Base-by-base conservation (phyloP, 805 yeast genomes). In the Kodamaea fukazawae region DNA sequence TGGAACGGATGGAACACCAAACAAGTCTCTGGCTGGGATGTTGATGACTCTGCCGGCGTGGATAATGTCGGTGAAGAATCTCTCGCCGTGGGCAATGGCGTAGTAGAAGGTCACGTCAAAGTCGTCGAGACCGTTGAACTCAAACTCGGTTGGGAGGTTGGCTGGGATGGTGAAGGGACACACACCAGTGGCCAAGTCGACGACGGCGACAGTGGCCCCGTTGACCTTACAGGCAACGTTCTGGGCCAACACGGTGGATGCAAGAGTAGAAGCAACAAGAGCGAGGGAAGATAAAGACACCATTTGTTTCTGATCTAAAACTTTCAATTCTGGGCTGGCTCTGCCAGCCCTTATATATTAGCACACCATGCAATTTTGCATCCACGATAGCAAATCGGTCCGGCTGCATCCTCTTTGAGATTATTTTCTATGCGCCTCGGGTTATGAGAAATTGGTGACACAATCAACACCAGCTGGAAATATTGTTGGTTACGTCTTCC, bases 91-190 rank as follows among this genome's bases (percentile, higher is more conserved):
- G 28, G 46, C 63, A 28, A 46, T 18, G 27, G 58, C 50, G 54
- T 67, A 67, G 64, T 63, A 67, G 52, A 62, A 65, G 37, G 59
- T 60, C 38, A 51, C 61, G 25, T 49, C 44, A 55, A 58, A 67
- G 46, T 66, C 60, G 29, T 63, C 62, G 18, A 42, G 36, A 34
- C 59, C 51, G 14, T 25, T 45, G 51, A 49, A 65, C 27, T 49
- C 48, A 48, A 63, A 65, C 23, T 32, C 25, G 13, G 46, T 53
- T 29, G 69, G 65, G 34, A 46, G 57, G 20, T 35, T 5, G 2
- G 47, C 36, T 43, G 70, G 70, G 36, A 67, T 44, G 15, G 60
- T 45, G 62, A 67, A 66, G 33, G 65, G 59, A 56, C 73, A 67
- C 6, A 41, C 41, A 43, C 70, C 73, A 31, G 72, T 59, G 41